Base-by-base conservation (phyloP, 2,329 filamentous ascomycete genomes). In the Helminthosporium solani region DNA sequence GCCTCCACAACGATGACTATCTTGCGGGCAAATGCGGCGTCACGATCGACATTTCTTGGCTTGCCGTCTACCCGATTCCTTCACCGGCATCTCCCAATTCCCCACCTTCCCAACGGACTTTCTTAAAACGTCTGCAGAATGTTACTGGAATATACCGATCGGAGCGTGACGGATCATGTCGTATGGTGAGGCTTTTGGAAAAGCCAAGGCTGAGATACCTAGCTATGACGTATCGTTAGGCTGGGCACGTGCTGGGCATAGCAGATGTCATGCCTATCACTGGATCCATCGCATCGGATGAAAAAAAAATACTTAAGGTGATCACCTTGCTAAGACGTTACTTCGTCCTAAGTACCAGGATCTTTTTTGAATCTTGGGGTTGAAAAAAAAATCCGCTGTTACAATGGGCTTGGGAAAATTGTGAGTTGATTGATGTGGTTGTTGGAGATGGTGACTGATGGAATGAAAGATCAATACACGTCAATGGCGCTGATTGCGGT, bases 401-500 rank as follows among this genome's bases (percentile, higher is more conserved):
- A 57, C 34, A 47, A 64, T 64, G 59, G 55, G 58, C 56, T 42
- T 64, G 27, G 61, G 61, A 15, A 57, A 50, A 44, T 33, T 52
- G 57, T 60, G 40, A 34, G 51, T 51, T 19, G 21, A 23, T 21
- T 33, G 23, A 33, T 18, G 9, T 14, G 18, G 31, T 12, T 16
- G 19, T n/a, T 27, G 36, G 14, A 15, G n/a, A 16, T 33, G 16
- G 40, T 25, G 6, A 41, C 46, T 57, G 34, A 58, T 36, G 5
- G 16, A 23, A n/a, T 15, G 30, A 47, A 28, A 62, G 58, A 36
- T 59, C 61, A 35, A 47, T 67, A 41, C 56, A 54, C 35, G 34
- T 67, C 51, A 61, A 62, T 51, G 64, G 63, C 44, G 63, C 64
- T 16, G 60, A 62, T 21, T 63, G 60, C 34, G 63, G 64, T 23